Percentiles rank a stretch among this genome's conserved stretches.
These are phyloP conservation scores for Aspergillus pseudoterreus DNA, from an alignment of 2,329 filamentous ascomycete genomes.

Conservation along the genomic window DNA sequence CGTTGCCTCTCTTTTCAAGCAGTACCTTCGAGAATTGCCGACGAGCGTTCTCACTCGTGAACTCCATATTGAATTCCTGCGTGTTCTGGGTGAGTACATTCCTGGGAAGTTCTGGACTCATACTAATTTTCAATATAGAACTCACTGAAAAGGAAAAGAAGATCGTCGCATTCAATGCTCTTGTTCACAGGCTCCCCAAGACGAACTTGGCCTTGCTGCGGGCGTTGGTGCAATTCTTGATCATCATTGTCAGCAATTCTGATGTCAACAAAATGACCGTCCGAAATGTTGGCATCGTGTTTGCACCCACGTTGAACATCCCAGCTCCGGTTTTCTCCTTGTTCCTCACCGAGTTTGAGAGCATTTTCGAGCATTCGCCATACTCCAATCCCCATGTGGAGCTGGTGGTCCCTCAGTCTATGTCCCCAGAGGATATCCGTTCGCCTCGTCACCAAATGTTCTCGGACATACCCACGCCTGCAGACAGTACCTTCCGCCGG, in stretches of 20 bases:
- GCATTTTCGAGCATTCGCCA: conserved; percentile 71
- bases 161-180: conserved; percentile 67
- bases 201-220: conserved; percentile 78
- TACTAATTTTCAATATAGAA: conserved; percentile 47
- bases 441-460: conserved; percentile 65
- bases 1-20: conserved; percentile 87
- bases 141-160: conserved; percentile 72
- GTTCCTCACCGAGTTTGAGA: conserved; percentile 85
- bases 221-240: conserved; percentile 82
- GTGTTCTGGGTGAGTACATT: conserved; percentile 59
- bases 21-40: conserved; percentile 89
- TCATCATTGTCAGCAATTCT: conserved; percentile 86
- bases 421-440: conserved; percentile 56
- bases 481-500: conserved; percentile 53
- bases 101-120: background rate
- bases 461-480: conserved; percentile 62
- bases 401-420: conserved; percentile 35
- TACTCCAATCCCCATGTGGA: conserved; percentile 45
- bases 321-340: conserved; percentile 90
- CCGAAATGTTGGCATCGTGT: conserved; percentile 95
- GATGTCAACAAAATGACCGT: conserved; percentile 97
- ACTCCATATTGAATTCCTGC: conserved; percentile 81
- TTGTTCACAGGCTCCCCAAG: conserved; percentile 75
- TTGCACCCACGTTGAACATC: conserved; percentile 94
- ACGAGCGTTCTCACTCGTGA: conserved; percentile 88